Conservation (phyloP, 495 filamentous ascomycete genomes). For the Cetradonia linearis region DNA sequence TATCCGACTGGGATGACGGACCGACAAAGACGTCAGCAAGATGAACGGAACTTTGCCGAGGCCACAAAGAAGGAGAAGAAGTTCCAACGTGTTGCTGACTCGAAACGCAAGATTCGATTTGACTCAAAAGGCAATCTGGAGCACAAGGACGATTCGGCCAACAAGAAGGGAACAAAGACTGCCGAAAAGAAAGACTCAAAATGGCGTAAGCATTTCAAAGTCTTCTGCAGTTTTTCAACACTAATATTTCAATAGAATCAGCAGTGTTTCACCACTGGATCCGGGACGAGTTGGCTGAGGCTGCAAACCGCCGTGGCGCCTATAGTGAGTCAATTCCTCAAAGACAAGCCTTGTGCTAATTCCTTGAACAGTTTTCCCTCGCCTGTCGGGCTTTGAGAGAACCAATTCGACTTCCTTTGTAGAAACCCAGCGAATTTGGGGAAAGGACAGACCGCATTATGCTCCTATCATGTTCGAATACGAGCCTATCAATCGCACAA, state of each 20-base stretch:
- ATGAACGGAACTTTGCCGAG: neutral
- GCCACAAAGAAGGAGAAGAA: neutral
- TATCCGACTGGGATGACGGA: neutral
- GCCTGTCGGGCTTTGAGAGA: neutral
- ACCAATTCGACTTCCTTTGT: neutral
- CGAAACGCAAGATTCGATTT: neutral
- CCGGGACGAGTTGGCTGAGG: neutral
- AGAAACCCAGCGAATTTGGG: neutral
- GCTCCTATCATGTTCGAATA: constrained; percentile 8
- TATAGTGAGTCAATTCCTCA: neutral
- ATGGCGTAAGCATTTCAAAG: neutral
- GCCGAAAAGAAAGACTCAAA: no score
- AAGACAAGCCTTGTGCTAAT: neutral
- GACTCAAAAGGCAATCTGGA: neutral
- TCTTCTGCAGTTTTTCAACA: no score
- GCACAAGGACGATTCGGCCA: neutral
- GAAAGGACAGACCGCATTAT: neutral
- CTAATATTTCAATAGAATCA: neutral
- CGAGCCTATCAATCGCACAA: neutral
- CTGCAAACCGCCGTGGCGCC: neutral
- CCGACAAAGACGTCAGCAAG: neutral
- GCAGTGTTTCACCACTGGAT: constrained; percentile 12
- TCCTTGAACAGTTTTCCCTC: neutral
- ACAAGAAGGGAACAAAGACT: no score
- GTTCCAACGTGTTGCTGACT: neutral